Evolutionary conservation across 805 yeast genomes (phyloP).

Genomic region (Nakazawaea molendinolei): DNA sequence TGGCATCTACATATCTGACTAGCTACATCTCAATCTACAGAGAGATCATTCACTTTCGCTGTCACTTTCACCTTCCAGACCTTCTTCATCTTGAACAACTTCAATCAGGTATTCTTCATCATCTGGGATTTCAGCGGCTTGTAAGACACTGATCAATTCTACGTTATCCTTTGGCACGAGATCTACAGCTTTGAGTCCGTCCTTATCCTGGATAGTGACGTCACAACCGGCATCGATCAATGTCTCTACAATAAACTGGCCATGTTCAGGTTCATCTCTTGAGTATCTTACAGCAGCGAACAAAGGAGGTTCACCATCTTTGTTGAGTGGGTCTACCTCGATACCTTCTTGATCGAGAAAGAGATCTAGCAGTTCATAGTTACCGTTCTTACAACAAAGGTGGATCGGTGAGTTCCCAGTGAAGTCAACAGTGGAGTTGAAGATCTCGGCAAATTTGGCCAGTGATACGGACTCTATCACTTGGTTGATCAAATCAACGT

Average conservation of each 20-base stretch:
- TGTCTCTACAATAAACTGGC: slow-evolving; percentile 68
- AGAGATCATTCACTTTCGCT: slow-evolving; percentile 28
- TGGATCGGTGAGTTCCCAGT: slow-evolving; percentile 79
- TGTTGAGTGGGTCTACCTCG: slow-evolving; percentile 77
- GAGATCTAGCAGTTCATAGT: slow-evolving; percentile 78
- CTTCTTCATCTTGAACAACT: slow-evolving; percentile 26
- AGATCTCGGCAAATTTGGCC: slow-evolving; percentile 36
- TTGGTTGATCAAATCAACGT: slow-evolving; percentile 58
- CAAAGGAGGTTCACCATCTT: slow-evolving; percentile 83
- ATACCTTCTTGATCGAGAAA: slow-evolving; percentile 85
- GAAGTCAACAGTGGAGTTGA: slow-evolving; percentile 70
- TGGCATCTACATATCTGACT: too few species aligned
- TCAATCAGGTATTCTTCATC: slow-evolving; percentile 32
- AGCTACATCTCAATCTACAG: too few species aligned
- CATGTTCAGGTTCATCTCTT: slow-evolving; percentile 78
- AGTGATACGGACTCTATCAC: slow-evolving; percentile 30
- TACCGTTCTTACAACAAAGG: slow-evolving; percentile 73
- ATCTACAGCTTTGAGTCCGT: slow-evolving; percentile 71
- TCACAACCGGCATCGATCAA: slow-evolving; percentile 90
- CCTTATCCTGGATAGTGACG: slow-evolving; percentile 52
- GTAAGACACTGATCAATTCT: slow-evolving; percentile 54
- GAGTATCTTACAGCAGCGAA: slow-evolving; percentile 80
- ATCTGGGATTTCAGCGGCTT: slow-evolving; percentile 76
- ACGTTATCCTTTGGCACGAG: slow-evolving; percentile 42
- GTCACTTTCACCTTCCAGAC: slow-evolving; percentile 24